Conservation (phyloP, 2,329 filamentous ascomycete species). For the Aspergillus fumigatiaffinis region DNA sequence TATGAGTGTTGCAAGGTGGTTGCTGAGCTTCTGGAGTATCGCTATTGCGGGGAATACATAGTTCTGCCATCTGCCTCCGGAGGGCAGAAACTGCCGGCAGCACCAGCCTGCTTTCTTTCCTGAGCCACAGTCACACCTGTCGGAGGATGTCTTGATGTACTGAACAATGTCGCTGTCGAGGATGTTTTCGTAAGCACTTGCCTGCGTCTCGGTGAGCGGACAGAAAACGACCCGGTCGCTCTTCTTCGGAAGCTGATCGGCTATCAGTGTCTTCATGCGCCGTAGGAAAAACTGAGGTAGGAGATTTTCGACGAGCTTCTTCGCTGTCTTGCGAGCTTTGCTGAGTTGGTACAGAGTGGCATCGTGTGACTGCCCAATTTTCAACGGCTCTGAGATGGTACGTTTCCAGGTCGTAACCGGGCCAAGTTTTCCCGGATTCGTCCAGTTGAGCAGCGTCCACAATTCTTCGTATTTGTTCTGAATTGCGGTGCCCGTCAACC, state of each 20-base stretch:
- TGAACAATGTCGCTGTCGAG: constrained; percentile 68
- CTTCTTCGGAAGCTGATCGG: constrained; percentile 90
- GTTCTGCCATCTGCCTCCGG: constrained; percentile 65
- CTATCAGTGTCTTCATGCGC: constrained; percentile 88
- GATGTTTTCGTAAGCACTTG: constrained; percentile 76
- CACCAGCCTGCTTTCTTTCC: constrained; percentile 76
- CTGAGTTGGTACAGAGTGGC: constrained; percentile 80
- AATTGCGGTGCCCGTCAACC: constrained; percentile 90
- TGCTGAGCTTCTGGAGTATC: constrained; percentile 80
- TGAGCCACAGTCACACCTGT: constrained; percentile 67
- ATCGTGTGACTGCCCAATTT: constrained; percentile 86
- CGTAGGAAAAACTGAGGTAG: constrained; percentile 87
- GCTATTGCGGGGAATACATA: constrained; percentile 82
- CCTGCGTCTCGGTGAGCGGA: constrained; percentile 76
- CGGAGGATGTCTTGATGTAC: constrained; percentile 63
- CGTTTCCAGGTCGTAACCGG: constrained; percentile 71
- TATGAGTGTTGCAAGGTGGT: constrained; percentile 85
- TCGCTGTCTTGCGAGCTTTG: constrained; percentile 73
- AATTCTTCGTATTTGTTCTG: constrained; percentile 98
- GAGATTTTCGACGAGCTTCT: constrained; percentile 79
- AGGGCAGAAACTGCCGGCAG: constrained; percentile 59
- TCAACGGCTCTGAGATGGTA: constrained; percentile 73
- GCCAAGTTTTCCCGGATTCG: constrained; percentile 72
- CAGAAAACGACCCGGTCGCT: constrained; percentile 94
- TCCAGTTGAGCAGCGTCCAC: constrained; percentile 96